Evolutionary conservation across 805 yeast genomes (phyloP), one percentile per base, ranked within the genome.

Genomic region (Candida khao-thaluensis): DNA sequence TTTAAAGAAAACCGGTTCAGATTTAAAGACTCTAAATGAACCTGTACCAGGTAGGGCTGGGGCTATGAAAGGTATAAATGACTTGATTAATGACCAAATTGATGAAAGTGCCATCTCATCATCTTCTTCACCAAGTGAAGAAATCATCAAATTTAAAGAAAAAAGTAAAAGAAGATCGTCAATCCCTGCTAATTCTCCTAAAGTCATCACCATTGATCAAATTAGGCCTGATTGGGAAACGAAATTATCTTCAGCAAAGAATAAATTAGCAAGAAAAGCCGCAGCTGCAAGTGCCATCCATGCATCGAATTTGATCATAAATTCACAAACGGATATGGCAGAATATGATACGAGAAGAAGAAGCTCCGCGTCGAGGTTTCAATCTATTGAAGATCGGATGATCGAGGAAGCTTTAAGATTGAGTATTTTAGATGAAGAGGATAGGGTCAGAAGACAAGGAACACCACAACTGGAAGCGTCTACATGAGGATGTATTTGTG

Each of bases 241-340:
- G 14, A 84, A 80, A 47, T 72, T 91, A 34, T 69, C 73, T 7
- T 71, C 77, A 36, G 95, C 96, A 4, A 75, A 90, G 37, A 74
- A 81, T 42, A 81, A 81, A 48, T 64, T 88, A 24, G 96, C 95
- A 0, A 75, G 95, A 42, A 75, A 88, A 52, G 82, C 96, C 0
- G 97, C 97, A 0, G 87, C 95, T 10, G 98, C 98, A 0, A 86
- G 87, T 23, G 96, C 96, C 0, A 77, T 91, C 27, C 98, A 91
- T 61, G 90, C 95, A 2, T 80, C 95, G 9, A 88, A 89, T 41
- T 73, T 87, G 51, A 56, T 88, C 22, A 68, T 82, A 11, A 52
- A 63, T 37, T 58, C 51, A 3, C 39, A 37, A 29, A 52, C 42
- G 18, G 50, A 41, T 31, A 20, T 40, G 34, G 39, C 40, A 14